These are phyloP conservation scores for Penicillium arizonense DNA, from an alignment of 495 filamentous ascomycete genomes.

Conservation along the genomic window DNA sequence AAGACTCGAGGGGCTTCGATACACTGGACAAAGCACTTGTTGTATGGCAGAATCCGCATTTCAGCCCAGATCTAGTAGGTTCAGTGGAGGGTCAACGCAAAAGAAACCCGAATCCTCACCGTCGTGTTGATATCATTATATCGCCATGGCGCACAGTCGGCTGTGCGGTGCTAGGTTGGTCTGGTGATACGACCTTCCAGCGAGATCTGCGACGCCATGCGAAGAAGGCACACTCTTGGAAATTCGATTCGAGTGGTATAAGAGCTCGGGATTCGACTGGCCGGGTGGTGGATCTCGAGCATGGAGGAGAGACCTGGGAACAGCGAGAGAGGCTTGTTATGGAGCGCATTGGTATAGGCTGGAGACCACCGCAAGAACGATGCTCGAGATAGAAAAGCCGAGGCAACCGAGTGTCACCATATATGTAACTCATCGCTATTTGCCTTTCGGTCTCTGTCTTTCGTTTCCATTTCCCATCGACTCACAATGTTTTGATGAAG, in stretches of 20 bases:
- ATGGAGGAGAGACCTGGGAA: constrained; percentile 53
- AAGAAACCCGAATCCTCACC: constrained; percentile 66
- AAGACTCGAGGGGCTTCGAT: constrained; percentile 56
- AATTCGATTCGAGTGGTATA: constrained; percentile 90
- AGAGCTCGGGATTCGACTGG: constrained; percentile 61
- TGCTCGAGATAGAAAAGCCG: constrained; percentile 60
- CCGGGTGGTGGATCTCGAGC: constrained; percentile 64
- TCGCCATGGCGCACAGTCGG: constrained; percentile 84
- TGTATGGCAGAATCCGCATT: constrained; percentile 84
- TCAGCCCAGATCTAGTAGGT: constrained; percentile 5
- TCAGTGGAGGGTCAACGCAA: constrained; percentile 1
- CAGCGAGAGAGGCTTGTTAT: constrained; percentile 81
- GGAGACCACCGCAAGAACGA: constrained; percentile 68
- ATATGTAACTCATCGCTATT: too few species aligned
- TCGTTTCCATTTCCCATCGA: too few species aligned
- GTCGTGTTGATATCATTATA: constrained; percentile 92
- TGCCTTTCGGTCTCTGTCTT: too few species aligned
- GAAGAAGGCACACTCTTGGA: constrained; percentile 69
- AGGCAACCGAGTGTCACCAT: too few species aligned
- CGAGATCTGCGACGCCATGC: constrained; percentile 79
- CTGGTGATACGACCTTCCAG: constrained; percentile 84
- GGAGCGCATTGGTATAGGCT: constrained; percentile 72
- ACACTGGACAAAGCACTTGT: constrained; percentile 87
- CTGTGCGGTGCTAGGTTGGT: constrained; percentile 87
- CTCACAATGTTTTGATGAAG: too few species aligned